These are phyloP conservation scores for Russula earlei DNA, from an alignment of 768 basidiomycete genomes.

Conservation along the genomic window DNA sequence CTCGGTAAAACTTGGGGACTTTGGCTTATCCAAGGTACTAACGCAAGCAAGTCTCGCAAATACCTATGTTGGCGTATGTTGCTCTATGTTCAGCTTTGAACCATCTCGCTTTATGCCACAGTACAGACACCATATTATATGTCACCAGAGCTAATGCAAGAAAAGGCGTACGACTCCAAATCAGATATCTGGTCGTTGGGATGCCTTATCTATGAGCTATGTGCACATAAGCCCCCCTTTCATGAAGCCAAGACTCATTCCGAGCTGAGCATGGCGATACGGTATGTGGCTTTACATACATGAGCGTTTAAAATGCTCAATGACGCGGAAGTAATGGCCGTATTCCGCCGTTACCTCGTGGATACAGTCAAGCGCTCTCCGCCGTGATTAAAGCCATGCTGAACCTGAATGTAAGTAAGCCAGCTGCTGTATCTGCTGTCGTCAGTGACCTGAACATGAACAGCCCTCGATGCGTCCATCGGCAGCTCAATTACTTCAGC, in stretches of 20 bases:
- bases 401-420: constrained; percentile 57
- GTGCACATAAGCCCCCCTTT: constrained; percentile 88
- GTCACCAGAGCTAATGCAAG: constrained; percentile 97
- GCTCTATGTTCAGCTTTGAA: not conserved
- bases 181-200: constrained; percentile 98
- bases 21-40: constrained; percentile 91
- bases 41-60: constrained; percentile 82
- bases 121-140: constrained; percentile 97
- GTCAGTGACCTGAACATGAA: not conserved
- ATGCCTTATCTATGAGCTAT: constrained; percentile 93
- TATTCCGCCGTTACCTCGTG: constrained; percentile 82
- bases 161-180: constrained; percentile 95
- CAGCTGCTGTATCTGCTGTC: not conserved
- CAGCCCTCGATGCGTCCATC: constrained; percentile 86
- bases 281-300: constrained; percentile 35
- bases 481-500: constrained; percentile 68
- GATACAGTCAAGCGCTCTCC: constrained; percentile 65
- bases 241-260: constrained; percentile 86
- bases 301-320: not conserved
- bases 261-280: constrained; percentile 74
- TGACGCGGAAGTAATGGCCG: constrained; percentile 54
- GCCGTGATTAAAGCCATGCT: constrained; percentile 83
- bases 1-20: constrained; percentile 93
- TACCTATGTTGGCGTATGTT: constrained; percentile 90
- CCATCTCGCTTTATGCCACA: not conserved